Evolutionary conservation across 805 yeast genomes (phyloP).

Genomic region (Metschnikowia vanudenii): DNA sequence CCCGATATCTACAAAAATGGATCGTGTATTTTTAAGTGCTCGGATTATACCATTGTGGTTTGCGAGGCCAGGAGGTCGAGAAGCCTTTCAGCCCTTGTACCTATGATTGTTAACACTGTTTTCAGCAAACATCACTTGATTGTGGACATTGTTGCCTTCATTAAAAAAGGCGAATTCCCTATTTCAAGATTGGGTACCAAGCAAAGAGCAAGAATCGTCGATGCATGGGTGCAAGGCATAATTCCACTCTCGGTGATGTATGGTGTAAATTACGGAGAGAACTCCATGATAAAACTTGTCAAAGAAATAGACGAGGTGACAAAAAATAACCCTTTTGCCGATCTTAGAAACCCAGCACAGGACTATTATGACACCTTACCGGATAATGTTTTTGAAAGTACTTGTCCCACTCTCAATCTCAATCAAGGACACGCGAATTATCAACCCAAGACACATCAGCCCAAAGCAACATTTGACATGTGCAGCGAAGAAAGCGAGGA

Average conservation of each 20-base stretch:
- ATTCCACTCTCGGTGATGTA: constrained; percentile 41
- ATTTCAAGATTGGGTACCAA: constrained; percentile 70
- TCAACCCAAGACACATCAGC: constrained; percentile 8
- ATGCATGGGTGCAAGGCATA: constrained; percentile 49
- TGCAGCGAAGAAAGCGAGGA: constrained; percentile 11
- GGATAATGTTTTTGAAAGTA: constrained; percentile 33
- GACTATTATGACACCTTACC: constrained; percentile 35
- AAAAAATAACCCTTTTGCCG: constrained; percentile 38
- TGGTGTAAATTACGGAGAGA: constrained; percentile 67
- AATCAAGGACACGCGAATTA: constrained; percentile 21
- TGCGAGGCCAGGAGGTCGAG: constrained; percentile 57
- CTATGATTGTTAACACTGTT: constrained; percentile 76
- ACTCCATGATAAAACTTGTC: constrained; percentile 54
- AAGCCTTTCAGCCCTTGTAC: constrained; percentile 70
- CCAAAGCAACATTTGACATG: constrained; percentile 17
- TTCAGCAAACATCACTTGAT: constrained; percentile 79
- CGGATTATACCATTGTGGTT: constrained; percentile 73
- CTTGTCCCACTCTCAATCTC: constrained; percentile 31
- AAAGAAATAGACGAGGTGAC: constrained; percentile 51
- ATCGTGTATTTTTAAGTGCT: constrained; percentile 74
- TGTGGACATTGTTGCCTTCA: constrained; percentile 80
- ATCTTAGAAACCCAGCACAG: constrained; percentile 42
- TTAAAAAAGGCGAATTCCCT: constrained; percentile 61
- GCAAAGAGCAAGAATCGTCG: constrained; percentile 70
- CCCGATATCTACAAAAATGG: constrained; percentile 58